Conservation (phyloP, 768 basidiomycete species). For the Lentinula detonsa region DNA sequence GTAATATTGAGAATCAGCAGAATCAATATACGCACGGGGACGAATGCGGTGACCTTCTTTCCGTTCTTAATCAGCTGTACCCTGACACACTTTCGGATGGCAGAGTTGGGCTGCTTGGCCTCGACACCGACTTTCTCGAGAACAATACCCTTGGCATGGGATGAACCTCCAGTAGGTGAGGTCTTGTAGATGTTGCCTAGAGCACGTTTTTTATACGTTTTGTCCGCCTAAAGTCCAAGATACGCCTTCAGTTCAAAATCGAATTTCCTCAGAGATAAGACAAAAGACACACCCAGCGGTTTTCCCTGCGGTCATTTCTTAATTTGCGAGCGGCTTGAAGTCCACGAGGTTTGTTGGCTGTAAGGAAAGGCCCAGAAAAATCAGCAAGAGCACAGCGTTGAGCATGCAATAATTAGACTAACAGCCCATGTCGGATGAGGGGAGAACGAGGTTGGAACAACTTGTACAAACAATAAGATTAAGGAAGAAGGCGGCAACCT, state of each 20-base stretch:
- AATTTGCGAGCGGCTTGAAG: slow-evolving; percentile 99
- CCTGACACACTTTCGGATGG: slow-evolving; percentile 99
- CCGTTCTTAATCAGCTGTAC: slow-evolving; percentile 99
- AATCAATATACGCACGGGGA: slow-evolving; percentile 61
- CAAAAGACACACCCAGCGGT: slow-evolving; percentile 81
- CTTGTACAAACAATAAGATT: neutral
- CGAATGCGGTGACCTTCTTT: slow-evolving; percentile 99
- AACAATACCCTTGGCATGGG: slow-evolving; percentile 99
- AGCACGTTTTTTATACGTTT: slow-evolving; percentile 98
- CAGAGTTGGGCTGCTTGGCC: slow-evolving; percentile 99
- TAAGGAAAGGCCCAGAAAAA: slow-evolving; percentile 5
- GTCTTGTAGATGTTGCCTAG: slow-evolving; percentile 99
- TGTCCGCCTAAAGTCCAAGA: slow-evolving; percentile 70
- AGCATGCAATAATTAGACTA: neutral
- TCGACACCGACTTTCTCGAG: slow-evolving; percentile 99
- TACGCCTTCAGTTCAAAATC: slow-evolving; percentile 9
- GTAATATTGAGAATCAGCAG: neutral
- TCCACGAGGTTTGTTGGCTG: slow-evolving; percentile 99
- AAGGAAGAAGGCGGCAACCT: neutral
- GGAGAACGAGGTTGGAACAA: neutral
- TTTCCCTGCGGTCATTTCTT: slow-evolving; percentile 86
- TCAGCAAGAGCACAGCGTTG: neutral
- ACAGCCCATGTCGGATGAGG: slow-evolving; percentile 4
- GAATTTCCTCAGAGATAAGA: neutral
- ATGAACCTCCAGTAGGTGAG: slow-evolving; percentile 97